Percentiles rank a stretch among this genome's conserved stretches.
These are phyloP conservation scores for Kazachstania martiniae DNA, from an alignment of 805 yeast species.

Conservation along the genomic window DNA sequence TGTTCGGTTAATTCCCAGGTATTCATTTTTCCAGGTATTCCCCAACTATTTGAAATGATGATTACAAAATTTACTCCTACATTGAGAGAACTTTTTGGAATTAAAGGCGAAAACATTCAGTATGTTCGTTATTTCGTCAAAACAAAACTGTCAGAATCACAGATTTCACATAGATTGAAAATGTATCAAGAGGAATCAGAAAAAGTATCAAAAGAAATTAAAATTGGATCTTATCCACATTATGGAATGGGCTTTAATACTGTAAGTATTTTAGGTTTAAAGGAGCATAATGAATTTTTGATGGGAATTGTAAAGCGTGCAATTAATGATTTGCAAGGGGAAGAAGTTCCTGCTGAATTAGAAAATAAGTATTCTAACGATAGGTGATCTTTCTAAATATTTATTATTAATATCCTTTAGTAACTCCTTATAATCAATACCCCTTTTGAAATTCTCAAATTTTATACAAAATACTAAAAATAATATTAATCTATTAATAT, in stretches of 20 bases:
- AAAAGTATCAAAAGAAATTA: constrained; percentile 32
- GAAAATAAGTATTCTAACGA: constrained; percentile 34
- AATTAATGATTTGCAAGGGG: constrained; percentile 40
- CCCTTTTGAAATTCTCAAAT: too few relatives aligned
- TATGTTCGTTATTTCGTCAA: constrained; percentile 46
- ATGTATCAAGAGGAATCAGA: constrained; percentile 37
- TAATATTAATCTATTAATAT: too few relatives aligned
- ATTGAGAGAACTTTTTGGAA: constrained; percentile 29
- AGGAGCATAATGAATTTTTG: constrained; percentile 29
- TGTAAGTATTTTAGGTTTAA: constrained; percentile 61
- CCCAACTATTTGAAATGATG: constrained; percentile 54
- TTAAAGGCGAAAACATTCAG: constrained; percentile 20
- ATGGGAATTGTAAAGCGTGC: constrained; percentile 37
- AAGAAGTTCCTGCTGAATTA: constrained; percentile 44
- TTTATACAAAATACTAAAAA: too few relatives aligned
- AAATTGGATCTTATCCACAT: constrained; percentile 84
- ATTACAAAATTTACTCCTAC: constrained; percentile 35
- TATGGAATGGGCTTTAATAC: constrained; percentile 52
- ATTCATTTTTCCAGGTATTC: constrained; percentile 76
- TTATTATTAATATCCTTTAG: too few relatives aligned
- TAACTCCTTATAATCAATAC: too few relatives aligned
- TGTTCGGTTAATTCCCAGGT: constrained; percentile 57
- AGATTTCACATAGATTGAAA: constrained; percentile 53
- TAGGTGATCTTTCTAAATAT: too few relatives aligned
- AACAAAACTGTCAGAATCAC: constrained; percentile 52